These are phyloP conservation scores for Prunus fruticosa DNA, from an alignment of 306 rosid genomes.

Conservation along the genomic window DNA sequence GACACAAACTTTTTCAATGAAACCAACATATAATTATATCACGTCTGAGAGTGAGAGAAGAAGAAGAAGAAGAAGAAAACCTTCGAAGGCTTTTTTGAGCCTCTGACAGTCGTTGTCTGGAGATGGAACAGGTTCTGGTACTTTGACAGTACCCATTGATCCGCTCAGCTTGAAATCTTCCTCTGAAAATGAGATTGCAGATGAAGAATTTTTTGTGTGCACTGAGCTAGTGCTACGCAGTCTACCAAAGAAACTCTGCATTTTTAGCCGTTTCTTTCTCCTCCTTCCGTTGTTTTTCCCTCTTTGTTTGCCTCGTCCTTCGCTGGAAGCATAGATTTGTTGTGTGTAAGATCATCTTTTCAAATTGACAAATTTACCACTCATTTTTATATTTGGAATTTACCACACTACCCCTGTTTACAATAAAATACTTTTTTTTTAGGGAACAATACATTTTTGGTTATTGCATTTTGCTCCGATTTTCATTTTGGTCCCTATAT, in stretches of 20 bases:
- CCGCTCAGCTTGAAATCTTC: background rate
- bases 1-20: background rate
- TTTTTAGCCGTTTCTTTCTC: slow-evolving; percentile 18
- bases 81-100: slow-evolving; percentile 69
- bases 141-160: slow-evolving; percentile 59
- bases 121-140: slow-evolving; percentile 72
- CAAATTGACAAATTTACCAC: background rate
- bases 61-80: slow-evolving; percentile 33
- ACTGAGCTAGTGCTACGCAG: background rate
- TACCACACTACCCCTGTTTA: background rate
- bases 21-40: background rate
- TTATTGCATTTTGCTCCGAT: too few species aligned
- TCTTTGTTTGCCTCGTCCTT: slow-evolving; percentile 8
- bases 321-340: slow-evolving; percentile 3
- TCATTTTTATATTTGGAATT: background rate
- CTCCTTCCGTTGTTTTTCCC: slow-evolving; percentile 7
- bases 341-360: background rate
- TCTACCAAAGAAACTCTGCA: slow-evolving; percentile 18
- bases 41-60: background rate
- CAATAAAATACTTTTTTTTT: background rate
- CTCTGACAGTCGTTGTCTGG: slow-evolving; percentile 60
- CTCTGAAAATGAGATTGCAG: slow-evolving; percentile 1
- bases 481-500: too few species aligned
- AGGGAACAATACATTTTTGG: too few species aligned
- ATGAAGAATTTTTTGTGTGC: background rate